A percentile compares a stretch with the other conserved stretches of the same genome.
Conservation (phyloP, 23 red algal species). For the Cyanidium caldarium region DNA sequence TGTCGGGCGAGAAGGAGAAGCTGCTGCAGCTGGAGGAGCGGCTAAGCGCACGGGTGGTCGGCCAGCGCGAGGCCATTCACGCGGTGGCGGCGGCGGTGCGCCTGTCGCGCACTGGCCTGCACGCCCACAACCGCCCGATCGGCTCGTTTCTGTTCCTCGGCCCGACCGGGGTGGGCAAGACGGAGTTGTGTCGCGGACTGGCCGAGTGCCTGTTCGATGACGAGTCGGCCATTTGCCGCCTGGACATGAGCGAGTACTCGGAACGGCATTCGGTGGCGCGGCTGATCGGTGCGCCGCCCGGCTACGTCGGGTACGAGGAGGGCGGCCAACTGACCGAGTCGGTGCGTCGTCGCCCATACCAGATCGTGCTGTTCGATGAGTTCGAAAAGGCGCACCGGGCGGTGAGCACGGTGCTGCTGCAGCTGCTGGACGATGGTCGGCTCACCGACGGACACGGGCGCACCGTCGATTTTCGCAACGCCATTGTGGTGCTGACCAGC, state of each 20-base stretch:
- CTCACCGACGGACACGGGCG: conserved; percentile 42
- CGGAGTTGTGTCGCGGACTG: conserved; percentile 29
- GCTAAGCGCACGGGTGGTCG: conserved; percentile 22
- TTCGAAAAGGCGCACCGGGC: conserved; percentile 43
- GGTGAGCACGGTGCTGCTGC: conserved; percentile 19
- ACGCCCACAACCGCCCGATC: conserved; percentile 26
- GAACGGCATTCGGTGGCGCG: conserved; percentile 46
- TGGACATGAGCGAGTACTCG: conserved; percentile 49
- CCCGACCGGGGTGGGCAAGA: conserved; percentile 51
- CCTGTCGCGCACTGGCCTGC: conserved; percentile 18
- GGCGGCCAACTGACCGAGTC: conserved; percentile 54
- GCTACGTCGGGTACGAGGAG: conserved; percentile 54
- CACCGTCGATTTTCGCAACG: conserved; percentile 35
- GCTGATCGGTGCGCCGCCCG: conserved; percentile 39
- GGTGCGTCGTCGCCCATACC: conserved; percentile 35
- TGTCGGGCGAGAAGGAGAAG: conserved; percentile 19
- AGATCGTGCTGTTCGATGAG: conserved; percentile 43
- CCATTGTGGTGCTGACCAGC: conserved; percentile 34
- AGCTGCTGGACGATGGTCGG: conserved; percentile 40
- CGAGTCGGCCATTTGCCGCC: conserved; percentile 14
- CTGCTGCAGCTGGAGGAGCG: conserved; percentile 25
- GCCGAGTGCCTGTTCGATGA: conserved; percentile 42
- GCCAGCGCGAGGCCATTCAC: conserved; percentile 22
- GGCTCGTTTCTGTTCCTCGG: conserved; percentile 50
- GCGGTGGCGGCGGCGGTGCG: conserved; percentile 22